Conservation (phyloP, 345 rosid genomes). For the Pugionium cornutum region DNA sequence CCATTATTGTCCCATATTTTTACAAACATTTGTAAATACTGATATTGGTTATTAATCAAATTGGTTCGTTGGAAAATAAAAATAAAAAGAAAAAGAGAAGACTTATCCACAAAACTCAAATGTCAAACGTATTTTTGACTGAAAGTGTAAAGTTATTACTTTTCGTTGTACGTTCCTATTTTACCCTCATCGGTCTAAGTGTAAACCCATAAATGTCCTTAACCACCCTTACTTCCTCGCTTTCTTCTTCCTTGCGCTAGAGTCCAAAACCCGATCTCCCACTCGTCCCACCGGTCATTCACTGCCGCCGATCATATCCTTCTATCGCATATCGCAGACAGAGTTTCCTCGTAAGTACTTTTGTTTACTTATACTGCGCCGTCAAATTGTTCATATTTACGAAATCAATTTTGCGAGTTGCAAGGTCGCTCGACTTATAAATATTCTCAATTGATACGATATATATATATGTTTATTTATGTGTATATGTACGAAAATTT, state of each 20-base stretch:
- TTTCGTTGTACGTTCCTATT: constrained; percentile 4
- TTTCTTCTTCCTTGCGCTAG: constrained; percentile 7
- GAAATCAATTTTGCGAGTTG: constrained; percentile 15
- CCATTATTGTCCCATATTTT: no score
- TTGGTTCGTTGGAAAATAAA: no score
- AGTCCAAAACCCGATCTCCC: constrained; percentile 31
- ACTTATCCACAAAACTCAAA: neutral
- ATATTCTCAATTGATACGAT: constrained; percentile 18
- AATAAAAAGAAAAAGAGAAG: no score
- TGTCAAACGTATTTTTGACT: constrained; percentile 28
- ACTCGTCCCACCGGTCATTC: constrained; percentile 31
- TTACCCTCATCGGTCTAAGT: neutral
- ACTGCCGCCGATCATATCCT: constrained; percentile 20
- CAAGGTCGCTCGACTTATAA: constrained; percentile 13
- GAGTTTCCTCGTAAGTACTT: constrained; percentile 5
- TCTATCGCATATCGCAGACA: constrained; percentile 2
- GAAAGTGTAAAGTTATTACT: constrained; percentile 10
- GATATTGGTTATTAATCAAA: no score
- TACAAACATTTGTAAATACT: no score
- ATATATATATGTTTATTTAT: neutral
- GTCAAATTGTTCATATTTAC: constrained; percentile 14
- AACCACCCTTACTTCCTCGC: constrained; percentile 6
- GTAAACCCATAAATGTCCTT: constrained; percentile 32
- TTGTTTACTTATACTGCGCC: constrained; percentile 8
- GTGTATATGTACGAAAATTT: neutral